These are phyloP conservation scores for Hysterangium stoloniferum DNA, from an alignment of 768 basidiomycete species.

Conservation along the genomic window DNA sequence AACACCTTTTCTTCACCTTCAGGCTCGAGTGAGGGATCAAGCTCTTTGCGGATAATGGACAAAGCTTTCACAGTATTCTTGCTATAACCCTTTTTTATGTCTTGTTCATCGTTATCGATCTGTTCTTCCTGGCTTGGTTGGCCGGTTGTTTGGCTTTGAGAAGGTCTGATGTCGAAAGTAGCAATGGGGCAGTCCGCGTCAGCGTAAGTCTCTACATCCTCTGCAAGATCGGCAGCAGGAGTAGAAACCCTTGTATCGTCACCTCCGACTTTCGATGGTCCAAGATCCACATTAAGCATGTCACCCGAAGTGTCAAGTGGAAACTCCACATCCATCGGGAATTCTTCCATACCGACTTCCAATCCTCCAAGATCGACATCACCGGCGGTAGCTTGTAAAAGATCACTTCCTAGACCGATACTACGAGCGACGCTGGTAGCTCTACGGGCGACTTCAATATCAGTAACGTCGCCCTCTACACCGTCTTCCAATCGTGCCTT, in stretches of 20 bases:
- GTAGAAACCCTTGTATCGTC: slow-evolving; percentile 43
- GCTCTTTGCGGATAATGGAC: slow-evolving; percentile 61
- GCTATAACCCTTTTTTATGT: slow-evolving; percentile 57
- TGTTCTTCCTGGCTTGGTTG: slow-evolving; percentile 30
- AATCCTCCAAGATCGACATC: slow-evolving; percentile 49
- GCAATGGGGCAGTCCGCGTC: slow-evolving; percentile 72
- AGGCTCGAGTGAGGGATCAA: slow-evolving; percentile 46
- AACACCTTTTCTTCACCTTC: slow-evolving; percentile 48
- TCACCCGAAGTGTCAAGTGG: slow-evolving; percentile 20
- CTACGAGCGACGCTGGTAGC: slow-evolving; percentile 59
- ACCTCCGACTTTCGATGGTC: neutral
- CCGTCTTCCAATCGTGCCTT: slow-evolving; percentile 50
- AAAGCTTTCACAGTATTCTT: slow-evolving; percentile 86
- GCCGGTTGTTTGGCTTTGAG: slow-evolving; percentile 41
- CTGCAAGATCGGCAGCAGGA: slow-evolving; percentile 50
- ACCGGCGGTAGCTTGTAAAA: slow-evolving; percentile 40
- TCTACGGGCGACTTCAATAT: slow-evolving; percentile 66
- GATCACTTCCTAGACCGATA: slow-evolving; percentile 38
- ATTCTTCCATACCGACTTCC: slow-evolving; percentile 50
- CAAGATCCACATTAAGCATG: slow-evolving; percentile 1
- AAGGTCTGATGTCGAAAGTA: slow-evolving; percentile 63
- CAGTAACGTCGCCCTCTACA: slow-evolving; percentile 45
- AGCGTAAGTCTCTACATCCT: slow-evolving; percentile 59
- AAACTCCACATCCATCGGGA: slow-evolving; percentile 60
- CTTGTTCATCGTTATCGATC: slow-evolving; percentile 34